Evolutionary conservation across 2,329 filamentous ascomycete genomes (phyloP).

Genomic region (Colletotrichum liriopes): DNA sequence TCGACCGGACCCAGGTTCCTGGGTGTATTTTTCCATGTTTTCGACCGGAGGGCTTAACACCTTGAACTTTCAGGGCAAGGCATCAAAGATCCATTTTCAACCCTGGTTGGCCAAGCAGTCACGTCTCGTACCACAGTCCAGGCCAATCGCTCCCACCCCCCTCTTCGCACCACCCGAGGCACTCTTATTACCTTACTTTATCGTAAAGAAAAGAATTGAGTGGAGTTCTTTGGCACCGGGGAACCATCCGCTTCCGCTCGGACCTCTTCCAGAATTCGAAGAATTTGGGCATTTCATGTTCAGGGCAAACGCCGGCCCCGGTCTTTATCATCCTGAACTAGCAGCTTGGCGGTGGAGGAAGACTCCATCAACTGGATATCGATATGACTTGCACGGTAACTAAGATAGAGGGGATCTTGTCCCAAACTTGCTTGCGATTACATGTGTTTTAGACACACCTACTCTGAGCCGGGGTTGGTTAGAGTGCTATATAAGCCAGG

Average conservation of each 20-base stretch:
- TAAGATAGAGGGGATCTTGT: neutral
- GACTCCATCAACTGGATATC: neutral
- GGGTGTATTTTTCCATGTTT: neutral
- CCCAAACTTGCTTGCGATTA: neutral
- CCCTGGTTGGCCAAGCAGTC: neutral
- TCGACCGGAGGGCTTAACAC: neutral
- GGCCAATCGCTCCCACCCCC: slow-evolving; percentile 19
- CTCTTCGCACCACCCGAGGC: slow-evolving; percentile 26
- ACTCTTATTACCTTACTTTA: slow-evolving; percentile 29
- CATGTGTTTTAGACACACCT: neutral
- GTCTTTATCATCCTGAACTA: slow-evolving; percentile 19
- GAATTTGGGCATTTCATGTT: slow-evolving; percentile 2
- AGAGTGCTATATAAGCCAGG: too few species aligned
- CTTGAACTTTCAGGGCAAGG: neutral
- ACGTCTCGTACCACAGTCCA: neutral
- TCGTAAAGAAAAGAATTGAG: slow-evolving; percentile 30
- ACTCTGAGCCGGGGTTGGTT: neutral
- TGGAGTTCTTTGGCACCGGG: slow-evolving; percentile 25
- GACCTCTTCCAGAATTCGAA: slow-evolving; percentile 4
- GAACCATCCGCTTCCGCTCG: slow-evolving; percentile 25
- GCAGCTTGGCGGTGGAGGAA: slow-evolving; percentile 11
- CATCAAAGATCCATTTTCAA: neutral
- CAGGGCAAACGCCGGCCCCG: slow-evolving; percentile 8
- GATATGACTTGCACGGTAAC: neutral
- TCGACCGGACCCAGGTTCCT: neutral